Evolutionary conservation across 495 filamentous ascomycete species (phyloP).

Genomic region (Annulohypoxylon stygium): DNA sequence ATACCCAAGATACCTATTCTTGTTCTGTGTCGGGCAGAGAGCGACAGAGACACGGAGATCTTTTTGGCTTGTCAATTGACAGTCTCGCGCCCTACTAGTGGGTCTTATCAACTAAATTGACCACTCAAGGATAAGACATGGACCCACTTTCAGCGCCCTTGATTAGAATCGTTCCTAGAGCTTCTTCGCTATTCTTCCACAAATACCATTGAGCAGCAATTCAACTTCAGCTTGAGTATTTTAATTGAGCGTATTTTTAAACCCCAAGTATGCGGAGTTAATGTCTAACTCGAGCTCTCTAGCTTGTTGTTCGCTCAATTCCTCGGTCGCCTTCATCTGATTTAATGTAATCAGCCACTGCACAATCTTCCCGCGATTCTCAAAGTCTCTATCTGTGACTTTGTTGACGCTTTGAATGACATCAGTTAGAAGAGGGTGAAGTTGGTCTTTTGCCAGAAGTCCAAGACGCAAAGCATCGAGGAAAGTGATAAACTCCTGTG

Average conservation of each 20-base stretch:
- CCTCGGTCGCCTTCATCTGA: slow-evolving; percentile 95
- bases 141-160: slow-evolving; percentile 34
- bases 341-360: slow-evolving; percentile 98
- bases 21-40: slow-evolving; percentile 10
- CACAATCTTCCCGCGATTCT: slow-evolving; percentile 94
- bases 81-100: slow-evolving; percentile 37
- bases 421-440: slow-evolving; percentile 93
- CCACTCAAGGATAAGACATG: slow-evolving; percentile 26
- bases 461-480: slow-evolving; percentile 92
- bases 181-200: slow-evolving; percentile 15
- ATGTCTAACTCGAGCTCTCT: slow-evolving; percentile 90
- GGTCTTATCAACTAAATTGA: slow-evolving; percentile 13
- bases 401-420: slow-evolving; percentile 97
- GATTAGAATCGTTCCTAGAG: slow-evolving; percentile 20
- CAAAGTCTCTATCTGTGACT: slow-evolving; percentile 93
- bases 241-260: slow-evolving; percentile 70
- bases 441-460: slow-evolving; percentile 90
- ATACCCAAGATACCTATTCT: background rate
- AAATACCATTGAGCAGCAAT: slow-evolving; percentile 9
- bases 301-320: slow-evolving; percentile 87
- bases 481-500: slow-evolving; percentile 98
- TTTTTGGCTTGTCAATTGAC: slow-evolving; percentile 27
- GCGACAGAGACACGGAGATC: background rate
- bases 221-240: background rate
- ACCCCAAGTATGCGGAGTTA: slow-evolving; percentile 90